Base-by-base conservation (phyloP, 2,329 filamentous ascomycete species). In the Elsinoe fawcettii region DNA sequence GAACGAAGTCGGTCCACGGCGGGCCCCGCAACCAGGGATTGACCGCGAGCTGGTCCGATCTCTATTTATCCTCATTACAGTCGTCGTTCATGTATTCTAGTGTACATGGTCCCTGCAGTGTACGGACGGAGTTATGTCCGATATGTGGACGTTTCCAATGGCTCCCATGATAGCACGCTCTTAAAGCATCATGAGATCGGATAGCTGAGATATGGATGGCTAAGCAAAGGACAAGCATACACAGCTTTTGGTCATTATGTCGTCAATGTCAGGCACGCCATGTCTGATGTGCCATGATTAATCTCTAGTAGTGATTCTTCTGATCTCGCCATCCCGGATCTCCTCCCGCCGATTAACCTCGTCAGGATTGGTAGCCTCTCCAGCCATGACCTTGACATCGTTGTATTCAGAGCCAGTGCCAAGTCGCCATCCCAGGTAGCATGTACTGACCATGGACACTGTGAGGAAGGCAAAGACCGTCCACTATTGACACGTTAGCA, bases 401-500 rank as follows among this genome's bases (percentile, higher is more conserved):
- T 55, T 41, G 54, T 60, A 60, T 37, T 60, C 59, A 5, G 56
- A 58, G 23, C 59, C 55, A 8, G 55, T 56, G 8, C 59, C 59
- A 2, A 60, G 41, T 25, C 51, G 55, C 56, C 58, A 60, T 18
- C 59, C 59, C 34, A 60, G 56, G 34, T 60, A 60, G 4, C 53
- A 34, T 18, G 58, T 56, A 46, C 58, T 60, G 20, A 58, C 39
- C 44, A 60, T 46, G 5, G 56, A 56, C 22, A 49, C 46, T 20
- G 53, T 56, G 32, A 60, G 47, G 37, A 60, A 56, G 9, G 56
- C 59, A 30, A 60, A 60, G n/a, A 60, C 56, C 14, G 59, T 58
- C 59, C 59, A 60, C 58, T 60, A 23, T 20, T n/a, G 11, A 3
- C 12, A 8, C 14, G 43, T 59, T 25, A 59, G 46, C 37, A 46